Conservation (phyloP, 148 eudicot genomes). For the Agrostemma githago region DNA sequence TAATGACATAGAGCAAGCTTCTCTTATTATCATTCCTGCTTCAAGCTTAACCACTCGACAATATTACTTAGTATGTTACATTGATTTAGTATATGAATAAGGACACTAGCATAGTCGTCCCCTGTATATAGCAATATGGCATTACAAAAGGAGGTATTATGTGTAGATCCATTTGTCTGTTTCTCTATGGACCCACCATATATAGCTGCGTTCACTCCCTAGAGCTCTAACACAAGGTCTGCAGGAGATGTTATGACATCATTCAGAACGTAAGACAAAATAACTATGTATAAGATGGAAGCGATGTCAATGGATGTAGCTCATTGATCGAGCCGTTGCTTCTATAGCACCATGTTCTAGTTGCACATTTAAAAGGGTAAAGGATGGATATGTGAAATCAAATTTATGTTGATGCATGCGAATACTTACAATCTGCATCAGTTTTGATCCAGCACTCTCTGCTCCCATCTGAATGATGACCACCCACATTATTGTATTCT, state of each 20-base stretch:
- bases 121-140: constrained; percentile 10
- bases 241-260: constrained; percentile 19
- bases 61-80: not conserved
- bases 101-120: constrained; percentile 11
- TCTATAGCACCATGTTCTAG: too few relatives aligned
- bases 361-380: not conserved
- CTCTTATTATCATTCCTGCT: constrained; percentile 26
- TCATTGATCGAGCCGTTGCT: not conserved
- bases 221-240: constrained; percentile 91
- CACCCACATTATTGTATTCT: constrained; percentile 27
- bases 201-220: constrained; percentile 23
- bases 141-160: constrained; percentile 11
- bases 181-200: constrained; percentile 15
- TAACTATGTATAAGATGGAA: not conserved
- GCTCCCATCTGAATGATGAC: constrained; percentile 40
- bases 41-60: constrained; percentile 24
- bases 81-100: not conserved
- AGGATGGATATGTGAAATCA: not conserved
- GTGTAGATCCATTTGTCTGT: constrained; percentile 7
- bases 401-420: not conserved
- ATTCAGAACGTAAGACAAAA: not conserved
- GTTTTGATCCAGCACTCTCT: constrained; percentile 77
- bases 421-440: constrained; percentile 70
- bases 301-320: not conserved
- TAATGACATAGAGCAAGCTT: constrained; percentile 18